Percentiles rank a stretch among this genome's conserved stretches.
Evolutionary conservation across 1,284 basidiomycete species (phyloP).

Genomic region (Cyathus pygmaeus): DNA sequence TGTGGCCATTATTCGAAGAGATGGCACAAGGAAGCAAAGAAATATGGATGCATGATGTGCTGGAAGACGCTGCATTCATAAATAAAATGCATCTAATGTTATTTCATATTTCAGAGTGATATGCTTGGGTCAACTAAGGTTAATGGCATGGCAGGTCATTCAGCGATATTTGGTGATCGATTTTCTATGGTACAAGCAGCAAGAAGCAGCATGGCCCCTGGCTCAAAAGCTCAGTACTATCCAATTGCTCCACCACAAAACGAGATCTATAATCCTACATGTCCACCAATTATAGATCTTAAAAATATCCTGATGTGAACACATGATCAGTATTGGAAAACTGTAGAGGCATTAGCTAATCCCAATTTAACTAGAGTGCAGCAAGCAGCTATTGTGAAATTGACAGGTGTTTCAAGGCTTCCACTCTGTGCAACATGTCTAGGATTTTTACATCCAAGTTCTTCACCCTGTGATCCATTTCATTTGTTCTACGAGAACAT

Average conservation of each 20-base stretch:
- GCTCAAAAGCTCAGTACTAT: conserved; percentile 36
- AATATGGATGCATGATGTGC: conserved; percentile 43
- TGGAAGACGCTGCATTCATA: conserved; percentile 34
- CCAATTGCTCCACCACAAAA: conserved; percentile 24
- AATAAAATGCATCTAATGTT: conserved; percentile 22
- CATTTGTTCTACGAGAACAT: too few relatives aligned
- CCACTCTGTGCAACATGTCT: not conserved
- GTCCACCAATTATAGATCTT: conserved; percentile 21
- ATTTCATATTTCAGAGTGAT: conserved; percentile 38
- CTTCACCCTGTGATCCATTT: not conserved
- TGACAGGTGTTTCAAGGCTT: conserved; percentile 26
- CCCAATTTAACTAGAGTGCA: conserved; percentile 21
- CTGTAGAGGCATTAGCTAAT: conserved; percentile 21
- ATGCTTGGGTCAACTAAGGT: conserved; percentile 44
- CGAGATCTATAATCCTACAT: conserved; percentile 24
- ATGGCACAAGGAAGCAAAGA: conserved; percentile 31
- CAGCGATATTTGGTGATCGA: conserved; percentile 34
- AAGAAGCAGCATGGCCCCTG: conserved; percentile 17
- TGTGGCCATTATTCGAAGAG: conserved; percentile 33
- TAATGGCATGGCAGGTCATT: conserved; percentile 41
- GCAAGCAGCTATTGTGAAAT: conserved; percentile 18
- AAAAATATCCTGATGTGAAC: conserved; percentile 25
- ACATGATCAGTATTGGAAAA: conserved; percentile 30
- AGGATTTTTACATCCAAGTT: not conserved
- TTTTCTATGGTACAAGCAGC: conserved; percentile 35